Percentiles rank a stretch among this genome's conserved stretches.
phyloP scores from a whole-genome alignment of 106 monocot genomes.

The Dioscorea zingiberensis region DNA sequence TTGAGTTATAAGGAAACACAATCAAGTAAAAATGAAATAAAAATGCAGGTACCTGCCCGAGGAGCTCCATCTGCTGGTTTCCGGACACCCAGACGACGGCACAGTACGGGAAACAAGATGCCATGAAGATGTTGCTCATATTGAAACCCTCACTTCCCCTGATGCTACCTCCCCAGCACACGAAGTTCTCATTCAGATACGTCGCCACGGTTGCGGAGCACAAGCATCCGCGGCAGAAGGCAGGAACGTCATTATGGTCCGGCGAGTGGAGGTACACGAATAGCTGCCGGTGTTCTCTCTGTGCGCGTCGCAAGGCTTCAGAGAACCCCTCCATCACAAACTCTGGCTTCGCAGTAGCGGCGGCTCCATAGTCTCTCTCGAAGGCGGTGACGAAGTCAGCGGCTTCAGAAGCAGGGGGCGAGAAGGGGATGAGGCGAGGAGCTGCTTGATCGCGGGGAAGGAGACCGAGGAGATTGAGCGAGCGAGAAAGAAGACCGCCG shows the following conservation, averaged over 20 bases:
- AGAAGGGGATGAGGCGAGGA: not conserved
- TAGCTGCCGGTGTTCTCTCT: constrained; percentile 66
- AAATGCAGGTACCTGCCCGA: constrained; percentile 49
- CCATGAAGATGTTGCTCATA: constrained; percentile 97
- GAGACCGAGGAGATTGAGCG: constrained; percentile 38
- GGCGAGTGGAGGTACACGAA: constrained; percentile 97
- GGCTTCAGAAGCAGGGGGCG: constrained; percentile 42
- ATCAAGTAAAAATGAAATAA: too few relatives aligned
- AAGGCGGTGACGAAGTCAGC: constrained; percentile 57
- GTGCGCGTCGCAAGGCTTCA: constrained; percentile 78
- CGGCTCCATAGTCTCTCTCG: constrained; percentile 43
- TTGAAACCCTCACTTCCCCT: constrained; percentile 85
- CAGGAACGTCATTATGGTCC: constrained; percentile 79
- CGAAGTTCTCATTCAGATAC: constrained; percentile 86
- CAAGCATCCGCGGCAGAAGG: constrained; percentile 58
- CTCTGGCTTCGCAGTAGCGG: constrained; percentile 15
- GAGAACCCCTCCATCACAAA: constrained; percentile 78
- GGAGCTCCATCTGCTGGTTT: constrained; percentile 68
- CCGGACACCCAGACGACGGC: constrained; percentile 72
- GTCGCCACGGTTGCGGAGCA: constrained; percentile 49
- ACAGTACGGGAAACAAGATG: constrained; percentile 88
- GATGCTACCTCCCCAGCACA: constrained; percentile 90
- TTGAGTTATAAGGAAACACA: too few relatives aligned
- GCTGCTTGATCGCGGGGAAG: constrained; percentile 5
- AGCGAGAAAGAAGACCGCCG: not conserved